Evolutionary conservation across 495 filamentous ascomycete genomes (phyloP).

Genomic region (Podospora fimiseda): DNA sequence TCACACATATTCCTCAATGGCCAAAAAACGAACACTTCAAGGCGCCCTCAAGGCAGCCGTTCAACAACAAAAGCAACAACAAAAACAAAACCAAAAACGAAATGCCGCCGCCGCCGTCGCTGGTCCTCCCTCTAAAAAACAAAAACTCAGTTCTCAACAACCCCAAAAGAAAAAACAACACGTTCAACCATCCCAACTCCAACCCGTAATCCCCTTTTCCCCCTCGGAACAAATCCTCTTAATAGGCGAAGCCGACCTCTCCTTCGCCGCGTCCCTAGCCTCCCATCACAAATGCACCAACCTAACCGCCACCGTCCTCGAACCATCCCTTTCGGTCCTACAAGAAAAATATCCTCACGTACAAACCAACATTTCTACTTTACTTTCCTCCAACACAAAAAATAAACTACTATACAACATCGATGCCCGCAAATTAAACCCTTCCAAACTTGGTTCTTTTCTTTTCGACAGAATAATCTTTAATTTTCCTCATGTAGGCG

Average conservation of each 20-base stretch:
- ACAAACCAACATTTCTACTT: constrained; percentile 48
- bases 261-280: constrained; percentile 72
- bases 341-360: constrained; percentile 73
- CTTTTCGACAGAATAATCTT: constrained; percentile 63
- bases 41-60: constrained; percentile 19
- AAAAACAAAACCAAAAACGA: constrained; percentile 6
- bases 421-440: constrained; percentile 66
- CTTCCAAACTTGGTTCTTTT: constrained; percentile 11
- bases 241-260: constrained; percentile 91
- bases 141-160: constrained; percentile 10
- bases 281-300: constrained; percentile 61
- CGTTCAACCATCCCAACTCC: constrained; percentile 31
- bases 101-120: neutral
- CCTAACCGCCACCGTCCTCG: constrained; percentile 51
- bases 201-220: constrained; percentile 68
- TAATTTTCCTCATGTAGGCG: constrained; percentile 96
- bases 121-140: constrained; percentile 11
- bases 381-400: constrained; percentile 22
- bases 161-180: constrained; percentile 13
- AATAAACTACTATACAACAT: constrained; percentile 45
- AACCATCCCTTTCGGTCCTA: constrained; percentile 41
- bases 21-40: constrained; percentile 14
- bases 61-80: constrained; percentile 14
- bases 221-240: constrained; percentile 68
- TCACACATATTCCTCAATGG: too few species aligned